Evolutionary conservation across 768 basidiomycete genomes (phyloP).

Genomic region (Coprinellus micaceus): DNA sequence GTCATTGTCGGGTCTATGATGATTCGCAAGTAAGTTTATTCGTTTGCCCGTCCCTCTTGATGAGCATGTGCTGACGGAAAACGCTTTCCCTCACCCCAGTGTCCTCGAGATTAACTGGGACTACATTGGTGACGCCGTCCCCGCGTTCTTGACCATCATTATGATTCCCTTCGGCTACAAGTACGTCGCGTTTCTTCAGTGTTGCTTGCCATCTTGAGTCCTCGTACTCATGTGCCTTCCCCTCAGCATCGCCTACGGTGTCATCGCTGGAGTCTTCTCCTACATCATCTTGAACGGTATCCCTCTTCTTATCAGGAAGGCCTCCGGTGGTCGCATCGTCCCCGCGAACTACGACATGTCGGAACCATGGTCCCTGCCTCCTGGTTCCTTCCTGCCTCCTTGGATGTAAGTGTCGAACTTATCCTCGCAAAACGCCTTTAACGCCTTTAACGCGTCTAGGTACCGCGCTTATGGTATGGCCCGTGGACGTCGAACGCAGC

Average conservation of each 20-base stretch:
- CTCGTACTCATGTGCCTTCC: neutral
- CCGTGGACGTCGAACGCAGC: no score
- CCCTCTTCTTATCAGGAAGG: conserved; percentile 52
- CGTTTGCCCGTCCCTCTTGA: neutral
- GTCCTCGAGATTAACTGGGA: conserved; percentile 87
- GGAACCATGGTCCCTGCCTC: conserved; percentile 70
- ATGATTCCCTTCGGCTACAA: conserved; percentile 79
- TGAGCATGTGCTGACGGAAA: neutral
- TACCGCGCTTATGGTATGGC: no score
- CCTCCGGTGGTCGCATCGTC: conserved; percentile 53
- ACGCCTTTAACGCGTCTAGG: no score
- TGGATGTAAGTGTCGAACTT: conserved; percentile 54
- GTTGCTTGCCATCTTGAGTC: neutral
- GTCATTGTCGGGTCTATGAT: conserved; percentile 86
- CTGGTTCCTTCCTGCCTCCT: conserved; percentile 61
- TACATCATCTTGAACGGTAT: conserved; percentile 74
- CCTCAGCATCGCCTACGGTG: conserved; percentile 79
- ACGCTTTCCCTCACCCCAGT: conserved; percentile 26
- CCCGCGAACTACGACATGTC: conserved; percentile 62
- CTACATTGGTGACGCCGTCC: conserved; percentile 83
- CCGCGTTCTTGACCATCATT: conserved; percentile 79
- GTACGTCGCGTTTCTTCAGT: conserved; percentile 38
- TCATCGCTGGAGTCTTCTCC: conserved; percentile 73
- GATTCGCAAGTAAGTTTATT: conserved; percentile 67
- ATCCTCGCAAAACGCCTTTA: neutral